Base-by-base conservation (phyloP, 495 filamentous ascomycete genomes). In the Penicillium argentinense region DNA sequence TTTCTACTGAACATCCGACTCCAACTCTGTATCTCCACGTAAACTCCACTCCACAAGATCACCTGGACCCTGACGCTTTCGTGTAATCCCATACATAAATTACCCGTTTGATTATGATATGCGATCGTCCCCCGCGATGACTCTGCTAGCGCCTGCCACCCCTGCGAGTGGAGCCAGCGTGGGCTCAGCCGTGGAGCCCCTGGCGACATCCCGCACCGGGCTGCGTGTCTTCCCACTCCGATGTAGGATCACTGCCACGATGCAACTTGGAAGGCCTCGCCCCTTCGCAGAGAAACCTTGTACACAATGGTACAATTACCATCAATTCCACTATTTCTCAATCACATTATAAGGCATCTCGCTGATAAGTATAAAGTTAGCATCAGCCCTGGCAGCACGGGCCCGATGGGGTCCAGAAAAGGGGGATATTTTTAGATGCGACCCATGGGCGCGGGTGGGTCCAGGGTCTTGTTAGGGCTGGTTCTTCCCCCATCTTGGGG, bases 21-120 rank as follows among this genome's bases (percentile, higher is more conserved):
- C 3, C 17, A 36, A 9, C 17, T 22, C 16, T 36, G 17, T 36
- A 36, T 12, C 33, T n/a, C n/a, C 29, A 14, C 29, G 29, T 16
- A 16, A 33, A 24, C n/a, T 19, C 11, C 2, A 22, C 17, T 25
- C 21, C 6, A 19, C 29, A 5, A 27, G 3, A 26, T 16, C 13
- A 11, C 19, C 43, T 28, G 33, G 17, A 39, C 16, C 22, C 21
- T 36, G 16, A n/a, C 11, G 22, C 24, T 22, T 22, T 39, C 13
- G 11, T 24, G n/a, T 11, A 24, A n/a, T n/a, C n/a, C n/a, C 17
- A 48, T 46, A 51, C 51, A 47, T 45, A 45, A 48, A 46, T 8
- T 47, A 43, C 45, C 36, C n/a, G 37, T 59, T 56, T 57, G 43
- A 62, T 62, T 62, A 50, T 50, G 59, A 60, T 62, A 53, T 56